Conservation (phyloP, 2,329 filamentous ascomycete genomes). For the Aspergillus carbonarius region DNA sequence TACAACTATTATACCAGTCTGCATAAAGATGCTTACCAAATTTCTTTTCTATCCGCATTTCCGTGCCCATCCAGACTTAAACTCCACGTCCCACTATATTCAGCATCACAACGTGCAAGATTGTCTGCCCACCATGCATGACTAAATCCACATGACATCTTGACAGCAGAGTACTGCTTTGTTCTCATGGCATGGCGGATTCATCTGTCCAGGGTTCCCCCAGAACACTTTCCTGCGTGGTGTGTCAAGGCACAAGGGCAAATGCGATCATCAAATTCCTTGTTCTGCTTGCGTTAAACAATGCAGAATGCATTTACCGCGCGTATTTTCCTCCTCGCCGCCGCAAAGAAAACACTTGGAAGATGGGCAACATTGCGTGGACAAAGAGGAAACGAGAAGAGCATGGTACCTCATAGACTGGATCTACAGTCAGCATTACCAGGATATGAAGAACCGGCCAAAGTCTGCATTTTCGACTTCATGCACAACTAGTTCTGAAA, state of each 20-base stretch:
- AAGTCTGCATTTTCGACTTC: slow-evolving; percentile 24
- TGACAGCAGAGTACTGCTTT: no score
- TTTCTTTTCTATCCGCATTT: no score
- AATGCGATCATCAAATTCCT: slow-evolving; percentile 8
- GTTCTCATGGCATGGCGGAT: no score
- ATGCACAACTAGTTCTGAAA: slow-evolving; percentile 28
- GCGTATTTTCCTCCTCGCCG: slow-evolving; percentile 3
- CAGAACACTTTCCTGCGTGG: slow-evolving; percentile 8
- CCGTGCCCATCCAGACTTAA: no score
- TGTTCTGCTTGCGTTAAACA: slow-evolving; percentile 7
- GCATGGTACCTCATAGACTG: slow-evolving; percentile 50
- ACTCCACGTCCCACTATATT: no score
- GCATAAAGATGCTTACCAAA: no score
- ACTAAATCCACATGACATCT: no score
- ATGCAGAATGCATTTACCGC: slow-evolving; percentile 5
- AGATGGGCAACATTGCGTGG: slow-evolving; percentile 32
- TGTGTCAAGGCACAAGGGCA: slow-evolving; percentile 9
- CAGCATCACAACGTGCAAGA: no score
- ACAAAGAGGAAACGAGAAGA: slow-evolving; percentile 35
- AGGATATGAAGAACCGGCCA: slow-evolving; percentile 16
- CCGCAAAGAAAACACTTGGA: slow-evolving; percentile 4
- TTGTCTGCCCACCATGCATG: no score
- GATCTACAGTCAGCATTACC: slow-evolving; percentile 43
- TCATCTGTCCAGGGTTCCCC: no score
- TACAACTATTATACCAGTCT: no score